Conservation (phyloP, 2,329 filamentous ascomycete species). For the Erysiphe pulchra region DNA sequence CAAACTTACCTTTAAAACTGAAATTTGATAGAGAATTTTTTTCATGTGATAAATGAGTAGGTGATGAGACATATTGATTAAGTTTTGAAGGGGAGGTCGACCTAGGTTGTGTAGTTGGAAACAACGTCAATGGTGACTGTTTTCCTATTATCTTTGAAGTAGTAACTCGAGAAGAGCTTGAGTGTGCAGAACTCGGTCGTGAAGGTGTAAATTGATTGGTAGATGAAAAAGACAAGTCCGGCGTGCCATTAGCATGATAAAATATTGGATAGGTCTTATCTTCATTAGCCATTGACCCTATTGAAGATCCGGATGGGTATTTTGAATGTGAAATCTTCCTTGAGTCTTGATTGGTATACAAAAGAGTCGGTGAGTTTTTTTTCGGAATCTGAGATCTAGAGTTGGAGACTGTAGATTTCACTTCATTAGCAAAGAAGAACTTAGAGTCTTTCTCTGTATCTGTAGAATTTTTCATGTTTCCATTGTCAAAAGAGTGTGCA, state of each 20-base stretch:
- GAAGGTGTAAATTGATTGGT: constrained; percentile 15
- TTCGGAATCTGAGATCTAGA: constrained; percentile 5
- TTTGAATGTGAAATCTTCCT: constrained; percentile 13
- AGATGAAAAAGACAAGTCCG: constrained; percentile 20
- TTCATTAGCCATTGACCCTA: constrained; percentile 10
- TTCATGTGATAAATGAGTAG: constrained; percentile 4
- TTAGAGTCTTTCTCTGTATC: constrained; percentile 24
- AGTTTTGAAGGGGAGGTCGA: constrained; percentile 26
- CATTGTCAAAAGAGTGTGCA: constrained; percentile 15
- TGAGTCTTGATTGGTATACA: constrained; percentile 21
- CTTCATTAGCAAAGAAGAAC: constrained; percentile 85
- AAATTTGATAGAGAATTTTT: no score
- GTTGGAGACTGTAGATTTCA: constrained; percentile 17
- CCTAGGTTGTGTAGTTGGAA: constrained; percentile 14
- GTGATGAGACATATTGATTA: constrained; percentile 4
- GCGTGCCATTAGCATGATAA: constrained; percentile 45
- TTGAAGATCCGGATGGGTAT: constrained; percentile 7
- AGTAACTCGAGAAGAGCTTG: constrained; percentile 19
- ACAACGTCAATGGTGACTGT: constrained; percentile 3
- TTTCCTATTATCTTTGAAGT: constrained; percentile 15
- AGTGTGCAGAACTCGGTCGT: constrained; percentile 21
- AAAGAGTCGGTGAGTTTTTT: constrained; percentile 18
- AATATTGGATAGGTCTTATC: constrained; percentile 29
- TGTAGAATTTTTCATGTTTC: constrained; percentile 8
- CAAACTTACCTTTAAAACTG: no score